These are phyloP conservation scores for Trametes punicea DNA, from an alignment of 768 basidiomycete genomes.

Conservation along the genomic window DNA sequence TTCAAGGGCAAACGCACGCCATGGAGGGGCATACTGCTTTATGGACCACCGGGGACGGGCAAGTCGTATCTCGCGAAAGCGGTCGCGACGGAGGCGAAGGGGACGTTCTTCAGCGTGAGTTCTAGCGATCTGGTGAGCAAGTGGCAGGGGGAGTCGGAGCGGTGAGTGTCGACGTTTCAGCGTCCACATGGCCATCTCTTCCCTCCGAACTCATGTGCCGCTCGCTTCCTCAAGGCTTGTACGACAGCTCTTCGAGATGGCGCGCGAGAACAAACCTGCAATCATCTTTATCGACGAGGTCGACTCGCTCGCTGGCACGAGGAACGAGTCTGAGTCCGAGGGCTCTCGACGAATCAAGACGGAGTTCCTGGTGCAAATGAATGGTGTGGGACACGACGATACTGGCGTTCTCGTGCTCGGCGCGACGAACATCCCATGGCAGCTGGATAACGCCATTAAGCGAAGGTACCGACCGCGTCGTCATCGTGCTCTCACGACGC, in stretches of 20 bases:
- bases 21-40: slow-evolving; percentile 93
- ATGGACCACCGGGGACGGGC: slow-evolving; percentile 97
- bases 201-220: neutral
- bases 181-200: neutral
- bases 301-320: slow-evolving; percentile 90
- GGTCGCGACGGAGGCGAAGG: slow-evolving; percentile 98
- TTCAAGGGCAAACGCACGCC: slow-evolving; percentile 99
- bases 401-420: slow-evolving; percentile 94
- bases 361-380: slow-evolving; percentile 97
- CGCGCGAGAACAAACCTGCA: slow-evolving; percentile 91
- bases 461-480: slow-evolving; percentile 52
- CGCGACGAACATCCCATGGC: slow-evolving; percentile 99
- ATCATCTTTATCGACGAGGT: slow-evolving; percentile 99
- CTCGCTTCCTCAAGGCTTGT: slow-evolving; percentile 59
- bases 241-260: slow-evolving; percentile 94
- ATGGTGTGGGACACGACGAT: slow-evolving; percentile 97
- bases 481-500: neutral
- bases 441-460: slow-evolving; percentile 95
- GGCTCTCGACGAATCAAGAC: slow-evolving; percentile 98
- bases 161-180: slow-evolving; percentile 45
- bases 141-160: slow-evolving; percentile 99
- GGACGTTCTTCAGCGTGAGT: slow-evolving; percentile 97
- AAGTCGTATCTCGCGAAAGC: slow-evolving; percentile 98
- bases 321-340: slow-evolving; percentile 96
- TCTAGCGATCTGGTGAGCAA: slow-evolving; percentile 96